Conservation (phyloP, 208 protist species). For the Crithidia mellificae region DNA sequence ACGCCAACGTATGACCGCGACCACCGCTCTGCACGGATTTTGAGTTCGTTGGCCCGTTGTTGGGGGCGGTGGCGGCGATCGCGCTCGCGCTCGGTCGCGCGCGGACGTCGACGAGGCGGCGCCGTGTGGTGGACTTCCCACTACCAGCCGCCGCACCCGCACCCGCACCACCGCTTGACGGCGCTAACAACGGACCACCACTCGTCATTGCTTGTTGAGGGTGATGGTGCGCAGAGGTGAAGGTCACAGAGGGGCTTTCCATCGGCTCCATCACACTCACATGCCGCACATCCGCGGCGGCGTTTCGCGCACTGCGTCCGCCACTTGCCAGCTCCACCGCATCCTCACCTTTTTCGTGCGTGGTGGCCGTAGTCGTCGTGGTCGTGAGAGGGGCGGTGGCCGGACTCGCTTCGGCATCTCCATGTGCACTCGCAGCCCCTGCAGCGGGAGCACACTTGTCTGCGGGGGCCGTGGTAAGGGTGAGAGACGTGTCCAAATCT, state of each 20-base stretch:
- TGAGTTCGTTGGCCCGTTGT: too few relatives aligned
- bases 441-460: too few relatives aligned
- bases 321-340: not conserved
- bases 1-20: too few relatives aligned
- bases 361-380: not conserved
- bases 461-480: too few relatives aligned
- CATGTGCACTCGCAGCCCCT: too few relatives aligned
- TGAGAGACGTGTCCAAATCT: too few relatives aligned
- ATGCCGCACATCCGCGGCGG: conserved; percentile 2
- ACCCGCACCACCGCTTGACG: not conserved
- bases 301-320: not conserved
- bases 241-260: conserved; percentile 4
- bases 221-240: not conserved
- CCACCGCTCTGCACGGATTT: too few relatives aligned
- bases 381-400: not conserved
- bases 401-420: too few relatives aligned
- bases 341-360: not conserved
- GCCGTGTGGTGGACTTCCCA: not conserved
- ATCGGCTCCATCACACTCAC: conserved; percentile 2
- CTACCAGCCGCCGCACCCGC: not conserved
- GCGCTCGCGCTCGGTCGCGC: not conserved
- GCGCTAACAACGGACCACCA: not conserved
- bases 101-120: conserved; percentile 15
- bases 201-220: not conserved
- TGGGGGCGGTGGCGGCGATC: too few relatives aligned